Percentiles rank a stretch among this genome's conserved stretches.
phyloP scores from a whole-genome alignment of 1,139 yeast genomes.

The Blastobotrys illinoisensis region DNA sequence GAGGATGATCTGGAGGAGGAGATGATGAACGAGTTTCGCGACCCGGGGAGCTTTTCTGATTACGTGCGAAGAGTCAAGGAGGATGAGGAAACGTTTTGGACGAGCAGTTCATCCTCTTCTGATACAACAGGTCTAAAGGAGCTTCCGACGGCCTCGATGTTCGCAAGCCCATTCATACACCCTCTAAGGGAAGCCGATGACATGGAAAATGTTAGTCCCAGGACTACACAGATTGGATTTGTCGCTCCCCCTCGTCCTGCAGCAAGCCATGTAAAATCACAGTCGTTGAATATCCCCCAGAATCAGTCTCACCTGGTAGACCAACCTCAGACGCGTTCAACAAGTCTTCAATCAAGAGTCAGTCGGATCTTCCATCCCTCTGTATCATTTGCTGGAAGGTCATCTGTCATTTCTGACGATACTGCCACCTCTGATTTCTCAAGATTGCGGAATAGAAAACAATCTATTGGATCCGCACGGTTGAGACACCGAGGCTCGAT shows the following conservation, averaged over 20 bases:
- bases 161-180: not conserved
- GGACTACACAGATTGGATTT: not conserved
- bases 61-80: not conserved
- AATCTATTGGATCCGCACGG: not conserved
- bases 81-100: not conserved
- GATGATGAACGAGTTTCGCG: not conserved
- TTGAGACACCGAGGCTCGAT: not conserved
- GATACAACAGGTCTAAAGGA: not conserved
- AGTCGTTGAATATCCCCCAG: not conserved
- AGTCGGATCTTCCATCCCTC: not conserved
- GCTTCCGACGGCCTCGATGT: not conserved
- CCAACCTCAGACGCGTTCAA: not conserved
- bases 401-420: not conserved
- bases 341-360: not conserved
- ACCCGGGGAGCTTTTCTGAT: not conserved
- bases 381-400: not conserved
- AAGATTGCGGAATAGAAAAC: not conserved
- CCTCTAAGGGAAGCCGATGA: not conserved
- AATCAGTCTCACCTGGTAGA: not conserved
- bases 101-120: not conserved
- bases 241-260: not conserved
- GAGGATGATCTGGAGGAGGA: constrained; percentile 23
- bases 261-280: not conserved
- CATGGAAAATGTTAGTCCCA: not conserved
- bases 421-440: not conserved